phyloP scores from a whole-genome alignment of 306 rosid species.

The peach (Prunus persica) region DNA sequence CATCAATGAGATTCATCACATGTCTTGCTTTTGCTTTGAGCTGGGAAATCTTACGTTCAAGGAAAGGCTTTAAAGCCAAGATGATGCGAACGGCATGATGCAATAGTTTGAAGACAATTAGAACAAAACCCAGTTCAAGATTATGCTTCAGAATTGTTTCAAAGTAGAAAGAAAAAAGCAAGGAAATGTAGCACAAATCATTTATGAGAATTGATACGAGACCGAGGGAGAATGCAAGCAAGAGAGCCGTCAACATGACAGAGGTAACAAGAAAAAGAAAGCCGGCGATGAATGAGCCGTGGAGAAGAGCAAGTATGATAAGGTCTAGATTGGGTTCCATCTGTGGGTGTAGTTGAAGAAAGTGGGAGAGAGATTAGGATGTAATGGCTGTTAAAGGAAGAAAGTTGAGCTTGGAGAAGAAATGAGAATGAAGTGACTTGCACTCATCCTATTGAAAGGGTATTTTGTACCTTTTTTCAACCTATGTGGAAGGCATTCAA shows the following conservation, averaged over 20 bases:
- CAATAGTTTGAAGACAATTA: slow-evolving; percentile 12
- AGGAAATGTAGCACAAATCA: slow-evolving; percentile 21
- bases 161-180: slow-evolving; percentile 5
- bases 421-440: slow-evolving; percentile 23
- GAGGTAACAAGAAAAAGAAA: slow-evolving; percentile 28
- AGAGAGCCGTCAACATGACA: slow-evolving; percentile 8
- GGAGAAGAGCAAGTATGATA: slow-evolving; percentile 30
- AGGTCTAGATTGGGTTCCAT: slow-evolving; percentile 40
- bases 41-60: not conserved
- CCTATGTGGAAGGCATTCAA: not conserved
- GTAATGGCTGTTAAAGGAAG: not conserved
- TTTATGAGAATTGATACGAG: slow-evolving; percentile 17
- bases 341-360: not conserved
- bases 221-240: slow-evolving; percentile 21
- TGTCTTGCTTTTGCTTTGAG: slow-evolving; percentile 16
- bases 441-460: slow-evolving; percentile 24
- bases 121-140: slow-evolving; percentile 22
- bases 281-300: slow-evolving; percentile 34
- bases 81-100: slow-evolving; percentile 17
- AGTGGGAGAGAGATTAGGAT: not conserved
- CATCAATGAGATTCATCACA: slow-evolving; percentile 7
- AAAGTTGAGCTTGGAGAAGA: not conserved
- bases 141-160: slow-evolving; percentile 17
- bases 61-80: slow-evolving; percentile 15
- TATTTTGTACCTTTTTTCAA: no score